phyloP scores from a whole-genome alignment of 1,284 basidiomycete genomes.

The Cutaneotrichosporon daszewskae region DNA sequence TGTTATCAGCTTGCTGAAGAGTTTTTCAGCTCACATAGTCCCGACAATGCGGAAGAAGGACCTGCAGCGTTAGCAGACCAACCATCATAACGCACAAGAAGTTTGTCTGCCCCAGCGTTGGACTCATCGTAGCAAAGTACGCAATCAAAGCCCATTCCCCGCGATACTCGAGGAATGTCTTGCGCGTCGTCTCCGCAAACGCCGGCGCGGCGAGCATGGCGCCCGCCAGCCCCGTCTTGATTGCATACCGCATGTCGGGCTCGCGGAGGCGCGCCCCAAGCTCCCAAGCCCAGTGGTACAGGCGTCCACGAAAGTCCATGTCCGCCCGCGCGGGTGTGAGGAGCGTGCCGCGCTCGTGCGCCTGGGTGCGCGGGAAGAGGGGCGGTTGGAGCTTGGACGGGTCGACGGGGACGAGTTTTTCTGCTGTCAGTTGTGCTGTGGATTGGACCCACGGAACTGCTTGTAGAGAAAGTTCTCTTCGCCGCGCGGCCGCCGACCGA shows the following conservation, averaged over 20 bases:
- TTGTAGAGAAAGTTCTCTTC: conserved; percentile 28
- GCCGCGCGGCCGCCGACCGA: conserved; percentile 11
- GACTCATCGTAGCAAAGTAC: conserved; percentile 82
- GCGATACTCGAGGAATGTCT: conserved; percentile 68
- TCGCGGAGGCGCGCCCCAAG: conserved; percentile 64
- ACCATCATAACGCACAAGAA: conserved; percentile 53
- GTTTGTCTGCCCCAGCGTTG: conserved; percentile 76
- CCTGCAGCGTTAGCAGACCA: conserved; percentile 20
- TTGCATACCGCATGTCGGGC: conserved; percentile 75
- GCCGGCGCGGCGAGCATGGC: conserved; percentile 78
- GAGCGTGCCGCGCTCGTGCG: conserved; percentile 75
- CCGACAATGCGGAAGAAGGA: conserved; percentile 64
- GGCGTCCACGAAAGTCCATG: conserved; percentile 56
- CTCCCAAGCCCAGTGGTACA: conserved; percentile 69
- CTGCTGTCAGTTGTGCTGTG: conserved; percentile 40
- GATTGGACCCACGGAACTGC: conserved; percentile 32
- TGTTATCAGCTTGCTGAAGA: conserved; percentile 36
- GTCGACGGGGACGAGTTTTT: conserved; percentile 58
- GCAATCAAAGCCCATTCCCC: conserved; percentile 95
- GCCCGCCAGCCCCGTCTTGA: conserved; percentile 65
- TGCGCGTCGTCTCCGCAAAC: conserved; percentile 71
- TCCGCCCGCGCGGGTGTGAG: conserved; percentile 64
- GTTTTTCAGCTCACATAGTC: conserved; percentile 59
- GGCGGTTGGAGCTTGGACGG: conserved; percentile 57
- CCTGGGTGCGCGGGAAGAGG: conserved; percentile 70